phyloP scores from a whole-genome alignment of 2,329 filamentous ascomycete species.

The Aspergillus puulaauensis region DNA sequence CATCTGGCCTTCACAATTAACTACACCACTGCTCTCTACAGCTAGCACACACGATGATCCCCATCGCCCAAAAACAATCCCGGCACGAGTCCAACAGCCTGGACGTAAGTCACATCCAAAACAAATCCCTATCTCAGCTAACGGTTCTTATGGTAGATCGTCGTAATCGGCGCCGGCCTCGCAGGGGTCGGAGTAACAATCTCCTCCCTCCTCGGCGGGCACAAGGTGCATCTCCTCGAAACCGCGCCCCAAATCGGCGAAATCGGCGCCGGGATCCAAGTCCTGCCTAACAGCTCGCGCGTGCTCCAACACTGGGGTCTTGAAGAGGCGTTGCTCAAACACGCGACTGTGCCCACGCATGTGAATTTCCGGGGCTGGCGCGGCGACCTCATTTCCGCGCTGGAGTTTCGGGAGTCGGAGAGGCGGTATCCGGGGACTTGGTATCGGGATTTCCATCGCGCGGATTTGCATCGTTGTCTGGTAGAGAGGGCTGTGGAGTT shows the following conservation, averaged over 20 bases:
- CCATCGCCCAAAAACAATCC: constrained; percentile 36
- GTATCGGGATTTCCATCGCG: constrained; percentile 58
- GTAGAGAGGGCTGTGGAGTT: constrained; percentile 49
- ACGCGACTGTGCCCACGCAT: constrained; percentile 43
- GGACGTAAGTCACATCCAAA: constrained; percentile 31
- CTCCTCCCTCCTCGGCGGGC: constrained; percentile 25
- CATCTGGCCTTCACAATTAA: not conserved
- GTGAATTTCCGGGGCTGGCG: constrained; percentile 56
- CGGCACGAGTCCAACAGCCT: constrained; percentile 50
- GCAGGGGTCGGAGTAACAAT: constrained; percentile 29
- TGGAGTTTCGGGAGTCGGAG: constrained; percentile 49
- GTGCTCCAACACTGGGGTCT: constrained; percentile 42
- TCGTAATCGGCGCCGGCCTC: constrained; percentile 37
- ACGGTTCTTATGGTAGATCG: constrained; percentile 7
- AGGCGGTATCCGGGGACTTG: constrained; percentile 34
- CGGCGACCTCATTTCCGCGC: constrained; percentile 48
- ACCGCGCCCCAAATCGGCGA: constrained; percentile 25
- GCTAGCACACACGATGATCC: constrained; percentile 36
- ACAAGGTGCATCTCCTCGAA: constrained; percentile 27
- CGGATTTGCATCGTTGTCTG: constrained; percentile 51
- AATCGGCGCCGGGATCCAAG: constrained; percentile 30
- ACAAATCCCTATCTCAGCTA: not conserved
- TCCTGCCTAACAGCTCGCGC: constrained; percentile 31
- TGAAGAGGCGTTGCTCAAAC: constrained; percentile 38
- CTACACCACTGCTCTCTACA: too few relatives aligned